Evolutionary conservation across 352 stramenopile genomes (phyloP).

Genomic region (Pythium oligandrum): DNA sequence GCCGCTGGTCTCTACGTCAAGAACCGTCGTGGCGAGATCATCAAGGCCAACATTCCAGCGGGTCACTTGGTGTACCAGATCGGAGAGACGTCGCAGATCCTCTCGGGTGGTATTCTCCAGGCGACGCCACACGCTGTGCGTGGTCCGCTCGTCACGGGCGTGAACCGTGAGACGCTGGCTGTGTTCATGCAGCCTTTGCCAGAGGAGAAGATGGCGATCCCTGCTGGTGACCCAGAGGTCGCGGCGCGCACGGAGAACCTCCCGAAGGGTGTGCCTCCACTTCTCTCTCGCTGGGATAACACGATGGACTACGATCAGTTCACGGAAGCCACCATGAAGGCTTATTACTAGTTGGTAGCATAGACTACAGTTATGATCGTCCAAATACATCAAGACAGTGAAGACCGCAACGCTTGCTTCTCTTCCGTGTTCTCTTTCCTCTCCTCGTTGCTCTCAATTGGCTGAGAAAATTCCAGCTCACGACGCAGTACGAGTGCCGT

Average conservation of each 20-base stretch:
- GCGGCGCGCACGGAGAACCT: slow-evolving; percentile 70
- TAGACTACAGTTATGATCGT: slow-evolving; percentile 1
- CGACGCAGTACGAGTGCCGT: slow-evolving; percentile 34
- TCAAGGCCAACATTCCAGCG: slow-evolving; percentile 85
- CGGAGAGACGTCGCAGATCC: slow-evolving; percentile 94
- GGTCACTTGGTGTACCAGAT: slow-evolving; percentile 93
- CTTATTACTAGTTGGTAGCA: slow-evolving; percentile 65
- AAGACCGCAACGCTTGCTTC: neutral
- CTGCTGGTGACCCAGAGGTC: slow-evolving; percentile 32
- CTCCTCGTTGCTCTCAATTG: neutral
- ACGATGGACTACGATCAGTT: slow-evolving; percentile 91
- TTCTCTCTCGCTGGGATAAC: slow-evolving; percentile 85
- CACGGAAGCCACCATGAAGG: slow-evolving; percentile 86
- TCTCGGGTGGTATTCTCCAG: slow-evolving; percentile 90
- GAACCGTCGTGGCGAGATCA: slow-evolving; percentile 83
- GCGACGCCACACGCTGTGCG: slow-evolving; percentile 91
- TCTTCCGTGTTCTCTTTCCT: neutral
- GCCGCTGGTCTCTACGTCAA: slow-evolving; percentile 92
- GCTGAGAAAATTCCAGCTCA: too few species aligned
- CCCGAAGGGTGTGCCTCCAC: slow-evolving; percentile 70
- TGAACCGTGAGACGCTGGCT: slow-evolving; percentile 92
- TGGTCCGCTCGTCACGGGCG: slow-evolving; percentile 57
- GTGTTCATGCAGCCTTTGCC: slow-evolving; percentile 97
- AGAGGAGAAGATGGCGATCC: slow-evolving; percentile 76
- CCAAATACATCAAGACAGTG: slow-evolving; percentile 1